phyloP scores from a whole-genome alignment of 2,329 filamentous ascomycete genomes.

The Pyrenophora graminea region DNA sequence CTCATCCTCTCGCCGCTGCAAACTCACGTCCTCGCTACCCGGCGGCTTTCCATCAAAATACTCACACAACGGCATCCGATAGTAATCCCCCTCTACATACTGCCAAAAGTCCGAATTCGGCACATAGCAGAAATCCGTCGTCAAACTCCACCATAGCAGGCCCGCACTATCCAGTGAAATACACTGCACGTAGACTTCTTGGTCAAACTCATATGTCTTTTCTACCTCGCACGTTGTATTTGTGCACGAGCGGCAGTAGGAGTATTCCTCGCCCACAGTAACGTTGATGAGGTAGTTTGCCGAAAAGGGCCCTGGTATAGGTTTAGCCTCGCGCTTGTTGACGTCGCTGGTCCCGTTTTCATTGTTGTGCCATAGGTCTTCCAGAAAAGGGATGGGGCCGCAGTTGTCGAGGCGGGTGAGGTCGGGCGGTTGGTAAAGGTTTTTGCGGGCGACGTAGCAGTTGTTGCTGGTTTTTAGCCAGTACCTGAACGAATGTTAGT shows the following conservation, averaged over 20 bases:
- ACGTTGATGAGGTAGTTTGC: conserved; percentile 35
- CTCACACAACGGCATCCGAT: conserved; percentile 29
- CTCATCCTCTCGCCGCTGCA: too few relatives aligned
- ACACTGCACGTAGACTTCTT: conserved; percentile 36
- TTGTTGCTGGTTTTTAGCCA: conserved; percentile 40
- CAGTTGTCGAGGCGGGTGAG: conserved; percentile 32
- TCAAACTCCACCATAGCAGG: conserved; percentile 30
- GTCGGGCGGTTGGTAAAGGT: conserved; percentile 31
- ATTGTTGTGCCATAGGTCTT: conserved; percentile 25
- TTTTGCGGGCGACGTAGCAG: conserved; percentile 37
- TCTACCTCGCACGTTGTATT: conserved; percentile 16
- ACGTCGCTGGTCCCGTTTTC: conserved; percentile 30
- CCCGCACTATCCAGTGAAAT: conserved; percentile 5
- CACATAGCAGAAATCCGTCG: conserved; percentile 39
- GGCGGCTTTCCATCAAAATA: conserved; percentile 14
- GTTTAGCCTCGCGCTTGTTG: conserved; percentile 13
- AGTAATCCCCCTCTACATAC: conserved; percentile 28
- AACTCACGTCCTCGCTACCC: too few relatives aligned
- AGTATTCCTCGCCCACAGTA: conserved; percentile 36
- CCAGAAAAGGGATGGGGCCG: conserved; percentile 35
- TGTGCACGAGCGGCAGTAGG: conserved; percentile 29
- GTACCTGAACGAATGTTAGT: conserved; percentile 15
- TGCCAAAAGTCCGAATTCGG: conserved; percentile 35
- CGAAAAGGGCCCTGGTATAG: neutral
- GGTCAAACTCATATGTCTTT: conserved; percentile 28